Base-by-base conservation (phyloP, 1,139 yeast species). In the Sugiyamaella paludigena region DNA sequence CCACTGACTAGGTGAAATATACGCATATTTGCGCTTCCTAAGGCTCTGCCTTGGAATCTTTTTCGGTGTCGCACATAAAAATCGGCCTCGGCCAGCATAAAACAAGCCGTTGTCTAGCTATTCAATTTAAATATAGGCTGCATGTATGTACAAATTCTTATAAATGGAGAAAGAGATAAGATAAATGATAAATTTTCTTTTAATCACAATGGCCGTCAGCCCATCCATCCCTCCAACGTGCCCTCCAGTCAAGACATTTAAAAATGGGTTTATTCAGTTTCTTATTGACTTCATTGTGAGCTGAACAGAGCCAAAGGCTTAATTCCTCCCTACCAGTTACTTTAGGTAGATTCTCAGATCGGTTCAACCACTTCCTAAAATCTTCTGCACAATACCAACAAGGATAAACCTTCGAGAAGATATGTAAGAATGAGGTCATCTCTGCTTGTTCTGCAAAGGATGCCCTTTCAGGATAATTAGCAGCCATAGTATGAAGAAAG, bases 351-450 rank as follows among this genome's bases (percentile, higher is more conserved):
- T 84, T 74, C 29, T 69, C 71, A 3, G 60, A 57, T 49, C 67
- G 71, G 30, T 66, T 66, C 41, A 87, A 73, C 69, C 87, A 89
- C 27, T 69, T 68, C 49, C 80, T 77, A 66, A 94, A 87, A 64
- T 91, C 98, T 41, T 79, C 80, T 0, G 95, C 97, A 70, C 98
- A 94, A 71, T 80, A 83, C 87, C 94, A 84, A 68, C 98, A 92
- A 1, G 99, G 99, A 62, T 92, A 92, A 42, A 91, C 75, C 55
- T 82, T 80, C 4, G 95, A 82, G 65, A 92, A 88, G 7, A 87
- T 72, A 13, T 70, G 71, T 46, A 92, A 64, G 58, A 92, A 91
- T 51, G 79, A 78, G 45, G 71, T 73, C 82, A 92, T 79, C 55
- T 89, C 95, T 9, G 67, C 62, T 65, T 91, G 92, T 58, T 88